These are phyloP conservation scores for Epithele typhae DNA, from an alignment of 768 basidiomycete genomes.

Conservation along the genomic window DNA sequence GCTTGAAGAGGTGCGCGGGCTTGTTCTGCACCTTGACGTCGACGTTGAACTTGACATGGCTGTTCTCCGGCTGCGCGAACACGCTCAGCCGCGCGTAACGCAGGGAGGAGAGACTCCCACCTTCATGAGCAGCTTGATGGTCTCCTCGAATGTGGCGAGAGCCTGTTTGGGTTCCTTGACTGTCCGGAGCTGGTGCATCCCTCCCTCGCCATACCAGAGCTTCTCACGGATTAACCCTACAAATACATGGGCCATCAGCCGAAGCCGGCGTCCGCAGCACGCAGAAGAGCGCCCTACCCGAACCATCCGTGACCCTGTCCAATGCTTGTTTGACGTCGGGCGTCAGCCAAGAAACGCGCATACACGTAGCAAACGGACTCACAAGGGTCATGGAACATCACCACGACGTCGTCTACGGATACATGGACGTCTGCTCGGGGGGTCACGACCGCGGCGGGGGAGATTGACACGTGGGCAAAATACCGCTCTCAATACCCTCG, in stretches of 20 bases:
- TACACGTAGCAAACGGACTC: constrained; percentile 13
- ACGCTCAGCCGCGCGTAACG: no score
- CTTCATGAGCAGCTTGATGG: constrained; percentile 73
- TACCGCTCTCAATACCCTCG: constrained; percentile 98
- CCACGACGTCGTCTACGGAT: constrained; percentile 74
- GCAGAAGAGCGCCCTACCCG: constrained; percentile 40
- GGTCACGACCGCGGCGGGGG: constrained; percentile 41
- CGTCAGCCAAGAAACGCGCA: no score
- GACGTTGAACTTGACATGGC: constrained; percentile 75
- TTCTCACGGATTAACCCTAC: constrained; percentile 53
- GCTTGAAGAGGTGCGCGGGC: constrained; percentile 74
- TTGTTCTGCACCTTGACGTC: constrained; percentile 95
- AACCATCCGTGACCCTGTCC: constrained; percentile 75
- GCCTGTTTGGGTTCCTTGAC: constrained; percentile 77
- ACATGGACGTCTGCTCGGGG: constrained; percentile 86
- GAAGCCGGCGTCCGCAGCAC: not conserved
- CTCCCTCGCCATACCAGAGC: constrained; percentile 40
- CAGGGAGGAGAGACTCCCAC: constrained; percentile 35
- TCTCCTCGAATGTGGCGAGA: constrained; percentile 89
- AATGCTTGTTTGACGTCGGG: no score
- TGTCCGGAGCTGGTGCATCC: constrained; percentile 79
- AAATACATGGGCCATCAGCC: constrained; percentile 4
- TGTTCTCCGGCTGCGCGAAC: constrained; percentile 58
- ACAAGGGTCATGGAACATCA: constrained; percentile 97
- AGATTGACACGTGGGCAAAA: constrained; percentile 30